Base-by-base conservation (phyloP, 2,329 filamentous ascomycete genomes). In the Beauveria varroae region DNA sequence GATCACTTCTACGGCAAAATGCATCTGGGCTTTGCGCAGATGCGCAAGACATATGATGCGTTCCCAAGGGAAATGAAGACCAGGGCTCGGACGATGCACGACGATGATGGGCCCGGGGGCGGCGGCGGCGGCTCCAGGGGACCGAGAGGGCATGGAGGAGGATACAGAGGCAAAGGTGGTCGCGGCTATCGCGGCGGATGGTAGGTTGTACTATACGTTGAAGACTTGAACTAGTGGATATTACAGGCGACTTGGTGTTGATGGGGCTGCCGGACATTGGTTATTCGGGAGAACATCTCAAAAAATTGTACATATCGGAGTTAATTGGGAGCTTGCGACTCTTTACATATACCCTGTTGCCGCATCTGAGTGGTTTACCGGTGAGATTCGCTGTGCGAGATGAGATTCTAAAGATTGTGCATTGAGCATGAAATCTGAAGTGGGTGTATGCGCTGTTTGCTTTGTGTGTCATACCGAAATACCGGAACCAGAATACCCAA, bases 1-100 rank as follows among this genome's bases (percentile, higher is more conserved):
- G 95, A 99, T 72, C 95, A 99, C 74, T 99, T 99, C 73, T 98
- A 97, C 75, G 95, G 95, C 24, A 99, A 99, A 81, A 99, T 99
- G 95, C 95, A 99, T 72, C 78, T 99, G 62, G 95, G 95, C 0
- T 99, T 98, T 73, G 95, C 95, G 18, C 91, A 96, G 76, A 99
- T 99, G 95, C 86, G 95, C 68, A 96, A 95, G 81, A 95, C 92
- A 3, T 92, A 86, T 69, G 92, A 96, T 61, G 79, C 84, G n/a
- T 86, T 99, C 64, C 88, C 88, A 57, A 92, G 92, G 75, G 92
- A 97, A 72, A 81, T 96, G 75, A 90, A 91, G 71, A 88, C 88
- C 1, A 80, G 90, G 30, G 79, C 81, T 53, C 83, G 85, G 20
- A 76, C 79, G 22, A 80, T 84, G 67, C 79, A 83, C 60, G 80